Conservation (phyloP, 768 basidiomycete genomes). For the Zangia roseola region DNA sequence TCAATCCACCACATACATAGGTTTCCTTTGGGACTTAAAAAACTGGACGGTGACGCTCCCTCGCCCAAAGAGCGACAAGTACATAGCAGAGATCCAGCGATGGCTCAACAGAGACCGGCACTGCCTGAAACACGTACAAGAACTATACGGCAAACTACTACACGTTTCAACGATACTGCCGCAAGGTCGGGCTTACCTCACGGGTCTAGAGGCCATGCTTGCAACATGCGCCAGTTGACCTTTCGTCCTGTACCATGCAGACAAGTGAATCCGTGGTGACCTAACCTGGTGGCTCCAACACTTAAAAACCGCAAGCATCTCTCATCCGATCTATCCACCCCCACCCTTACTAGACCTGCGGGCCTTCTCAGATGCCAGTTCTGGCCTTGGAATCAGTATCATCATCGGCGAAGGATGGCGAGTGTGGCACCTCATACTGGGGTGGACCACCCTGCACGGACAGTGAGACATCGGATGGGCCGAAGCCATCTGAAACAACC, state of each 20-base stretch:
- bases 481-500: slow-evolving; percentile 13
- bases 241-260: slow-evolving; percentile 25
- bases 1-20: slow-evolving; percentile 5
- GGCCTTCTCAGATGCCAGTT: slow-evolving; percentile 43
- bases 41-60: slow-evolving; percentile 16
- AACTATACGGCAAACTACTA: slow-evolving; percentile 11
- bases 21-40: slow-evolving; percentile 37
- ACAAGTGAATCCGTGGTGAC: slow-evolving; percentile 10
- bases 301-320: background rate
- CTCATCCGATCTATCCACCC: background rate
- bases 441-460: slow-evolving; percentile 28
- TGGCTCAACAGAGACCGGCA: background rate
- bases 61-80: slow-evolving; percentile 23
- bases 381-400: slow-evolving; percentile 35
- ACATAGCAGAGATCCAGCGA: background rate
- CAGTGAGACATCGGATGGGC: slow-evolving; percentile 44
- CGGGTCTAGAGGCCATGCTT: slow-evolving; percentile 32
- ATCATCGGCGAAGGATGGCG: slow-evolving; percentile 29
- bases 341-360: background rate
- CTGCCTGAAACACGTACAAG: background rate
- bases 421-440: slow-evolving; percentile 32
- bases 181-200: slow-evolving; percentile 18
- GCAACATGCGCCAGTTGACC: slow-evolving; percentile 27
- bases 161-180: slow-evolving; percentile 29
- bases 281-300: slow-evolving; percentile 35